phyloP scores from a whole-genome alignment of 2,329 filamentous ascomycete genomes.

The Berkeleyomyces rouxiae region DNA sequence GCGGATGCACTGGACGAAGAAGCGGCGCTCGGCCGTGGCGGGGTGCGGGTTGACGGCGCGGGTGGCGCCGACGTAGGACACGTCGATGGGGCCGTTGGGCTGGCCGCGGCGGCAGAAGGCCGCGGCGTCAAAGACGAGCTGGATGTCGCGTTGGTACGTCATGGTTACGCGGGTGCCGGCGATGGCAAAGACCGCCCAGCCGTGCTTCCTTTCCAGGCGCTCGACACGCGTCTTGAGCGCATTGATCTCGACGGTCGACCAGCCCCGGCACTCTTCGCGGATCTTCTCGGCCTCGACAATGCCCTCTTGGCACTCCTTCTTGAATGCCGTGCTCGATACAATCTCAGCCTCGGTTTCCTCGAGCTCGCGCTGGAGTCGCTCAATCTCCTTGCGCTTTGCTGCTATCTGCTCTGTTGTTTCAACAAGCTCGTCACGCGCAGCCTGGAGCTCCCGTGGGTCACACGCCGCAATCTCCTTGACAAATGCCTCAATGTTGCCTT shows the following conservation, averaged over 20 bases:
- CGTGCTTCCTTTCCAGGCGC: slow-evolving; percentile 45
- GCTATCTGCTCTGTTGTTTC: slow-evolving; percentile 51
- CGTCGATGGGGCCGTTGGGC: slow-evolving; percentile 41
- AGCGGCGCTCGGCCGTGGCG: slow-evolving; percentile 50
- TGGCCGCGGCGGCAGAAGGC: slow-evolving; percentile 34
- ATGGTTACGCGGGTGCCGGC: slow-evolving; percentile 49
- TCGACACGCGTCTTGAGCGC: slow-evolving; percentile 58
- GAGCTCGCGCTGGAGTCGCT: slow-evolving; percentile 48
- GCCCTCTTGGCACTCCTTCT: slow-evolving; percentile 51
- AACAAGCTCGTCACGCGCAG: slow-evolving; percentile 51
- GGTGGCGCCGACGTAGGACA: slow-evolving; percentile 51
- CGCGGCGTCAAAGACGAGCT: slow-evolving; percentile 53
- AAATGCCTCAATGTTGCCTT: slow-evolving; percentile 50
- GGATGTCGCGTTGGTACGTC: slow-evolving; percentile 54
- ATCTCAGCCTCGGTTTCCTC: slow-evolving; percentile 50
- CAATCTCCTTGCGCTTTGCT: slow-evolving; percentile 50
- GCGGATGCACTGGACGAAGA: slow-evolving; percentile 57
- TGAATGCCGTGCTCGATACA: slow-evolving; percentile 41
- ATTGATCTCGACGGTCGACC: slow-evolving; percentile 68
- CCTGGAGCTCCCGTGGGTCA: slow-evolving; percentile 62
- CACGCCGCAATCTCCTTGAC: slow-evolving; percentile 61
- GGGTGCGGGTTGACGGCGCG: slow-evolving; percentile 35
- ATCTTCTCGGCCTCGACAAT: slow-evolving; percentile 71
- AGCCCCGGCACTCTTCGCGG: slow-evolving; percentile 76
- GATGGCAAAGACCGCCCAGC: slow-evolving; percentile 56